Base-by-base conservation (phyloP, 2,329 filamentous ascomycete species). In the Talaromyces sp. region DNA sequence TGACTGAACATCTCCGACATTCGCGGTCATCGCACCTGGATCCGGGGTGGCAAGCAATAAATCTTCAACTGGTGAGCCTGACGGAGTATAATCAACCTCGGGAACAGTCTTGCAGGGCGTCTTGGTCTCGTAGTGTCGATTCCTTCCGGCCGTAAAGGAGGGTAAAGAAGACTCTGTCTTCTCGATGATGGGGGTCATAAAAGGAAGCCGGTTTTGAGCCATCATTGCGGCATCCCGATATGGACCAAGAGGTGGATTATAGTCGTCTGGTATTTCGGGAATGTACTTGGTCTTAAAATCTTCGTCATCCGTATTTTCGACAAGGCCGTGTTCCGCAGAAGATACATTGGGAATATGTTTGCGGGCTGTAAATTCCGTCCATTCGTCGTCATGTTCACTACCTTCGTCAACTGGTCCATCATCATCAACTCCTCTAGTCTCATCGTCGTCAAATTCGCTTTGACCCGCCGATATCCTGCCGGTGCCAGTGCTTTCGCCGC, bases 171-270 rank as follows among this genome's bases (percentile, higher is more conserved):
- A 90, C 77, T 99, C 95, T 0, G 95, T 99, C 71, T 92, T 89
- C 77, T 99, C 95, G 1, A 95, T 94, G 69, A 99, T 99, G 1
- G 95, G 95, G 0, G 95, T 99, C 95, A 99, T 98, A 76, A 98
- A 99, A 3, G 94, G 95, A 10, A 98, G 83, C 63, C 93, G 89
- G 77, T 93, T 97, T 73, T 97, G 96, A 66, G 93, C 92, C 76
- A 89, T 84, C 75, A 93, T 85, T 41, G 81, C 85, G 73, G 92
- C 87, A 77, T 97, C 91, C 73, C 93, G 88, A 83, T 90, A 97
- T 65, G 91, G 90, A 57, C 89, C 85, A 64, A 85, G 90, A 19
- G 92, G 90, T 52, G 91, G 87, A 70, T 93, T 88, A 75, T 93
- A 96, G 76, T 96, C 92, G 73, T 96, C 92, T 0, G 93, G 93